Base-by-base conservation (phyloP, 805 yeast species). In the Torulaspora microellipsoides region DNA sequence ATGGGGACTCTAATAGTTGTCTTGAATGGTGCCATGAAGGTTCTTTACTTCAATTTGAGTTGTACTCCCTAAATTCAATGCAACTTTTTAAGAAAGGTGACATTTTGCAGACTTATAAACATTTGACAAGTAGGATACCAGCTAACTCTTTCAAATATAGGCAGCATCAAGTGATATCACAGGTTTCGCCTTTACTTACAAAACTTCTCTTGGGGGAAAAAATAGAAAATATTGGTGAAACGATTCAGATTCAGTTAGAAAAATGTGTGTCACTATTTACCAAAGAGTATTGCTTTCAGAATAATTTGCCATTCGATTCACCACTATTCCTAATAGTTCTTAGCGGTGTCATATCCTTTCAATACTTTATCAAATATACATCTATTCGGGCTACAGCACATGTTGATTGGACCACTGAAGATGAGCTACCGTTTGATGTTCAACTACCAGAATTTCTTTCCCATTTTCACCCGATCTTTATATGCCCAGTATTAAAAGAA, bases 401-500 rank as follows among this genome's bases (percentile, higher is more conserved):
- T 48, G 65, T 63, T 12, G 67, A 62, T 36, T 80, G 85, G 85
- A 70, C 80, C 1, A 70, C 81, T 0, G 59, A 64, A 27, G 70
- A 77, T 53, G 88, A 83, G 59, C 57, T 82, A 13, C 85, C 86
- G 3, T 79, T 80, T 40, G 84, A 77, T 49, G 73, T 80, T 15
- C 69, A 69, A 27, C 61, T 82, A 15, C 88, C 89, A 1, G 59
- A 62, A 0, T 62, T 63, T 17, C 59, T 80, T 38, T 75, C 73
- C 42, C 55, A 57, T 32, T 80, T 73, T 59, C 88, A 82, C 56
- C 77, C 86, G 1, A 71, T 82, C 1, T 82, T 81, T 55, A 82
- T 82, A 3, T 82, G 89, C 55, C 89, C 89, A 0, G 84, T 82
- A 1, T 69, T 80, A 12, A 81, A 80, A 56, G 83, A 80, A 48